phyloP scores from a whole-genome alignment of 2,329 filamentous ascomycete genomes.

The Diaporthe sp. region DNA sequence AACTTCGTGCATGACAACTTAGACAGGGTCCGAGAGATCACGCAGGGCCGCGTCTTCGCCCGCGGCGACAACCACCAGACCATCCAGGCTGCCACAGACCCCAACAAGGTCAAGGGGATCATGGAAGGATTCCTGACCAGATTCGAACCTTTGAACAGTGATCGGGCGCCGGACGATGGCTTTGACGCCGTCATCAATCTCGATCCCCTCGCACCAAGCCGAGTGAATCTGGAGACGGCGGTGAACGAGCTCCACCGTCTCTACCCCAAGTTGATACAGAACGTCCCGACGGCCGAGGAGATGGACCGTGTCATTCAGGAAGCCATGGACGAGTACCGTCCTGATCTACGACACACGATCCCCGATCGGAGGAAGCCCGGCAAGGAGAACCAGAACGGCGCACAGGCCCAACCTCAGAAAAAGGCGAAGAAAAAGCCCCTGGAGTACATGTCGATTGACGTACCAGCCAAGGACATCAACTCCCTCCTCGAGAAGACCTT shows the following conservation, averaged over 20 bases:
- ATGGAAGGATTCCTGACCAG: slow-evolving; percentile 95
- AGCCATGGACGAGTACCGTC: slow-evolving; percentile 82
- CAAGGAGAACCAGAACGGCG: slow-evolving; percentile 51
- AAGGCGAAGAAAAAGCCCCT: slow-evolving; percentile 61
- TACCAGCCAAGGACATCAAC: slow-evolving; percentile 58
- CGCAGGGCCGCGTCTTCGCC: slow-evolving; percentile 81
- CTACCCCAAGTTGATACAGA: slow-evolving; percentile 81
- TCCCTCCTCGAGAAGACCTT: slow-evolving; percentile 79
- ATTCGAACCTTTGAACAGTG: slow-evolving; percentile 82
- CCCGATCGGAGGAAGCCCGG: slow-evolving; percentile 67
- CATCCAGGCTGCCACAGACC: slow-evolving; percentile 85
- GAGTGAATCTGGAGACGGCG: slow-evolving; percentile 86
- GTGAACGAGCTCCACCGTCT: slow-evolving; percentile 78
- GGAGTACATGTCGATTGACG: slow-evolving; percentile 69
- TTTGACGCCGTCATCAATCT: slow-evolving; percentile 91
- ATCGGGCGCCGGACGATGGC: slow-evolving; percentile 77
- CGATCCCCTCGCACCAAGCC: slow-evolving; percentile 81
- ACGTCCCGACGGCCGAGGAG: slow-evolving; percentile 78
- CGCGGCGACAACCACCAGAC: slow-evolving; percentile 98
- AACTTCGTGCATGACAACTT: slow-evolving; percentile 89
- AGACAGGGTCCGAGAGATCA: slow-evolving; percentile 79
- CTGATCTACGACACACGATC: slow-evolving; percentile 81
- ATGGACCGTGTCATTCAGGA: slow-evolving; percentile 84
- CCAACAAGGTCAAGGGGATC: slow-evolving; percentile 83
- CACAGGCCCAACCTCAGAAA: slow-evolving; percentile 48